phyloP scores from a whole-genome alignment of 75 land plant genomes.

The Picea sitchensis region DNA sequence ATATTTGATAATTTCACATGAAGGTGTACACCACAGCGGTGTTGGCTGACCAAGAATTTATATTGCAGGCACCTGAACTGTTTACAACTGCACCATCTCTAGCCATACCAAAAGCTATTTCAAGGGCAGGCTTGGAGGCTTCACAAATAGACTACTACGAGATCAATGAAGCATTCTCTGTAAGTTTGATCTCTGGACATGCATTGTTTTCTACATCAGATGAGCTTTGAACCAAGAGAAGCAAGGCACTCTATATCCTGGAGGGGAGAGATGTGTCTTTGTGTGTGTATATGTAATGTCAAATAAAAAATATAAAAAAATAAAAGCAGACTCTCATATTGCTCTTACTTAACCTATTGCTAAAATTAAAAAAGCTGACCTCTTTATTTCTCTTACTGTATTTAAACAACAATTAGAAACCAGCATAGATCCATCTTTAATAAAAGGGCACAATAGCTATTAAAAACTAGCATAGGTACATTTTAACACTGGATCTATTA shows the following conservation, averaged over 20 bases:
- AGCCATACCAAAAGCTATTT: conserved; percentile 94
- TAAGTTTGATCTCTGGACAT: conserved; percentile 15
- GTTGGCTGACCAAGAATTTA: neutral
- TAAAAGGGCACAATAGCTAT: too few relatives aligned
- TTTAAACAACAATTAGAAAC: too few relatives aligned
- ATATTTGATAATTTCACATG: neutral
- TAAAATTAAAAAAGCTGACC: too few relatives aligned
- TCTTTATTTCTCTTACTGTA: too few relatives aligned
- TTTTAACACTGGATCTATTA: too few relatives aligned
- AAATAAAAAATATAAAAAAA: too few relatives aligned
- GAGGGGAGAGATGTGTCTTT: neutral
- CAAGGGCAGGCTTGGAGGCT: conserved; percentile 77
- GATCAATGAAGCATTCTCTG: conserved; percentile 90
- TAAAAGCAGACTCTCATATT: too few relatives aligned
- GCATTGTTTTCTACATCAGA: neutral
- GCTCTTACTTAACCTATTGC: too few relatives aligned
- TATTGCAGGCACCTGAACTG: conserved; percentile 74
- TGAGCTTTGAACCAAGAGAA: too few relatives aligned
- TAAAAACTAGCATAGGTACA: too few relatives aligned
- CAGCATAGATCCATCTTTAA: too few relatives aligned
- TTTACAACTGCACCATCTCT: conserved; percentile 93
- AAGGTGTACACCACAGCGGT: neutral
- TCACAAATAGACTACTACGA: conserved; percentile 88
- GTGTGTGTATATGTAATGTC: neutral
- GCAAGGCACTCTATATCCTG: neutral